Conservation (phyloP, 805 yeast species). For the Yamadazyma insecticola region DNA sequence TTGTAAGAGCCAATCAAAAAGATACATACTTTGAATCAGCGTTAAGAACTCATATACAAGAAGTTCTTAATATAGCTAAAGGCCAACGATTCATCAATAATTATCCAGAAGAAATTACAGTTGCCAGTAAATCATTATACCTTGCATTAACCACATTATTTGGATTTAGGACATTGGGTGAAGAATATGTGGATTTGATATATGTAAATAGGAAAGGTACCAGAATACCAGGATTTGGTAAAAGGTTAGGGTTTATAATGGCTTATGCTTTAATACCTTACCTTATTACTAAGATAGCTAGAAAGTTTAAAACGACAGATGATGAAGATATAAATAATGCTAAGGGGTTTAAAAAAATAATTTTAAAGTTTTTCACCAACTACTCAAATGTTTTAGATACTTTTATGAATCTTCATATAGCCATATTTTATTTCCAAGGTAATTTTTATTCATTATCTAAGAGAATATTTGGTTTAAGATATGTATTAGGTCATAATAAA, state of each 20-base stretch:
- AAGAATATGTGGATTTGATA: constrained; percentile 82
- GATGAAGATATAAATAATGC: constrained; percentile 7
- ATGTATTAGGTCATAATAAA: constrained; percentile 65
- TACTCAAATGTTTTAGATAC: constrained; percentile 47
- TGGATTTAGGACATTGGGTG: constrained; percentile 85
- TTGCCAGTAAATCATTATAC: constrained; percentile 57
- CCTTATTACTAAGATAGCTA: constrained; percentile 29
- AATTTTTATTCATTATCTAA: constrained; percentile 75
- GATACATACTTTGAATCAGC: constrained; percentile 67
- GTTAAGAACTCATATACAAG: constrained; percentile 51
- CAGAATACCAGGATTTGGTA: constrained; percentile 39
- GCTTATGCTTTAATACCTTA: constrained; percentile 65
- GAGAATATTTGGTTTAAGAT: constrained; percentile 73
- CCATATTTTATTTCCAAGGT: constrained; percentile 79
- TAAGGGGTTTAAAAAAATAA: constrained; percentile 9
- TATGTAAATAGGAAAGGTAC: constrained; percentile 56
- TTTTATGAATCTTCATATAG: constrained; percentile 65
- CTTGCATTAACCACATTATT: constrained; percentile 68
- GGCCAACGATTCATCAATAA: constrained; percentile 64
- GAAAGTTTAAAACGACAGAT: constrained; percentile 15
- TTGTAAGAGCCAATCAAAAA: constrained; percentile 88
- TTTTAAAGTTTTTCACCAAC: constrained; percentile 23
- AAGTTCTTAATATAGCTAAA: constrained; percentile 48
- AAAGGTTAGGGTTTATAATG: constrained; percentile 55
- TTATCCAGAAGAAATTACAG: constrained; percentile 58